phyloP scores from a whole-genome alignment of 2,329 filamentous ascomycete genomes.

The Ceratocystis diversiconidia region DNA sequence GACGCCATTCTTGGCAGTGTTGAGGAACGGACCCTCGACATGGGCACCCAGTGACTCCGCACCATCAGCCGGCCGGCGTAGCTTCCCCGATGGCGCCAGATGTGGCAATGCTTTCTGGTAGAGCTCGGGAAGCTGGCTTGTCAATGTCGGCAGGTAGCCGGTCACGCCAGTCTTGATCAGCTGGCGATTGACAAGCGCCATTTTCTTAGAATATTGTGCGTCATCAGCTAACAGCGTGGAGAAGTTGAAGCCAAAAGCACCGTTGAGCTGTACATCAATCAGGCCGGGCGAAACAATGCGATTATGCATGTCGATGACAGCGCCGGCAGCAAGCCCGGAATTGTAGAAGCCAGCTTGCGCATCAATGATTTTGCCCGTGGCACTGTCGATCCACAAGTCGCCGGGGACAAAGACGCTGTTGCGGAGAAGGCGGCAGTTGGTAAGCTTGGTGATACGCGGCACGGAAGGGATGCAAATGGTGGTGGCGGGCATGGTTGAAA shows the following conservation, averaged over 20 bases:
- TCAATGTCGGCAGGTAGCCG: conserved; percentile 73
- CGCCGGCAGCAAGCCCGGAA: conserved; percentile 53
- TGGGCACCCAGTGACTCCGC: conserved; percentile 82
- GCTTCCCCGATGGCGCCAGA: conserved; percentile 54
- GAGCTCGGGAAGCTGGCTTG: conserved; percentile 64
- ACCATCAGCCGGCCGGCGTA: conserved; percentile 49
- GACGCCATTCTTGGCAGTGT: conserved; percentile 69
- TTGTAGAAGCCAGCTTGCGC: conserved; percentile 56
- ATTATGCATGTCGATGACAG: conserved; percentile 64
- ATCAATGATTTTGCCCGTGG: conserved; percentile 66
- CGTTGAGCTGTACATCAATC: conserved; percentile 86
- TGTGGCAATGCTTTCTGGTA: conserved; percentile 70
- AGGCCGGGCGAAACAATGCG: conserved; percentile 75
- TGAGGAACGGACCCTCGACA: conserved; percentile 81
- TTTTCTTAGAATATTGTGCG: conserved; percentile 55
- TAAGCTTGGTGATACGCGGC: conserved; percentile 63
- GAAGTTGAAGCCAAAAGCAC: conserved; percentile 86
- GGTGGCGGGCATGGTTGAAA: neutral
- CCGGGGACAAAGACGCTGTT: conserved; percentile 53
- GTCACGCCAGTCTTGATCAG: conserved; percentile 73
- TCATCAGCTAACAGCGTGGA: conserved; percentile 55
- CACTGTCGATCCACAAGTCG: conserved; percentile 79
- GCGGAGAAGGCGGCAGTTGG: conserved; percentile 68
- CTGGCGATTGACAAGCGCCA: conserved; percentile 54
- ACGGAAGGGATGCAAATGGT: neutral